phyloP scores from a whole-genome alignment of 108 stramenopile genomes.

The Nitzschia inconspicua region DNA sequence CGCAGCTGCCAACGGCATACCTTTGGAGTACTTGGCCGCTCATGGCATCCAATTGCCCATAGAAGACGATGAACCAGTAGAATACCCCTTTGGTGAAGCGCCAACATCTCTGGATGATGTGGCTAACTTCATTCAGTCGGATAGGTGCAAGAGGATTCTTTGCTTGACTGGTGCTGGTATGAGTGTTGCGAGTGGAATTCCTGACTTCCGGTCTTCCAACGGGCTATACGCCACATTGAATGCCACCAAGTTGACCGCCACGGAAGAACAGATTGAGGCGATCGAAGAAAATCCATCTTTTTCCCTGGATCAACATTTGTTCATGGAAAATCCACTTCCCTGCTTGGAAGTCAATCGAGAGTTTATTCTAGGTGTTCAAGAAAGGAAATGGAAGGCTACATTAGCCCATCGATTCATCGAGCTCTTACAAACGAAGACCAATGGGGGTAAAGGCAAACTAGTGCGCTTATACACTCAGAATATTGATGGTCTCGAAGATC shows the following conservation, averaged over 20 bases:
- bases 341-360: constrained; percentile 79
- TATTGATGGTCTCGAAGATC: constrained; percentile 93
- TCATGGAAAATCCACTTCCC: constrained; percentile 79
- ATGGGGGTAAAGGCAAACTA: constrained; percentile 64
- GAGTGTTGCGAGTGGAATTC: constrained; percentile 73
- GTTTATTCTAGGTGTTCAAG: constrained; percentile 77
- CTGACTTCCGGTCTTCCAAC: constrained; percentile 77
- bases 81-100: constrained; percentile 39
- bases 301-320: constrained; percentile 63
- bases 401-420: constrained; percentile 85
- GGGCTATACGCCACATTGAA: constrained; percentile 82
- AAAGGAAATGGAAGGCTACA: constrained; percentile 70
- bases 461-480: constrained; percentile 92
- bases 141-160: constrained; percentile 44
- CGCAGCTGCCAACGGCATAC: constrained; percentile 14
- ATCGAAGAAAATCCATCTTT: constrained; percentile 63
- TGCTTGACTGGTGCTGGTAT: constrained; percentile 68
- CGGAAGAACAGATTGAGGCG: constrained; percentile 37
- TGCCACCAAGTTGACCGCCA: constrained; percentile 67
- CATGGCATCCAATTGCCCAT: background rate
- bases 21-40: constrained; percentile 11
- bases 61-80: constrained; percentile 24
- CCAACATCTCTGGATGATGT: constrained; percentile 38
- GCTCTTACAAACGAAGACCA: constrained; percentile 61
- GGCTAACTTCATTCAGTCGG: constrained; percentile 49